Conservation (phyloP, 2,329 filamentous ascomycete genomes). For the Davidsoniella virescens region DNA sequence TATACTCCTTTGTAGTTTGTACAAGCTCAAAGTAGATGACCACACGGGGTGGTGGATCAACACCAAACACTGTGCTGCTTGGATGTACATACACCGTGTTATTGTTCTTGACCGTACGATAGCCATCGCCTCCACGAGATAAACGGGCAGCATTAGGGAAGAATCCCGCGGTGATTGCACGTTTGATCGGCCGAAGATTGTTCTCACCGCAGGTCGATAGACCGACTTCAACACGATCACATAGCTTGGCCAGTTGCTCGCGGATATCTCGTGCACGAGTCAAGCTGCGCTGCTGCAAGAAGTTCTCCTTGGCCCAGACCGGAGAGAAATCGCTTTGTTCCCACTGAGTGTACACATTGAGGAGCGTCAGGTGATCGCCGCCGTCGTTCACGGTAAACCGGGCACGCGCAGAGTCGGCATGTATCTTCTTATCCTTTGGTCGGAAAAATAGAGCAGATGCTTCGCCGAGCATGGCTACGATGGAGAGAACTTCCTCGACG, state of each 20-base stretch:
- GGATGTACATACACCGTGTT: constrained; percentile 87
- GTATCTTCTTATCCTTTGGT: constrained; percentile 92
- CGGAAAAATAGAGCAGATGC: constrained; percentile 81
- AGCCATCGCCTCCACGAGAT: constrained; percentile 69
- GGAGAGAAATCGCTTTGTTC: constrained; percentile 78
- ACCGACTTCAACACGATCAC: constrained; percentile 78
- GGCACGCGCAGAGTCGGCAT: constrained; percentile 77
- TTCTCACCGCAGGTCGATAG: constrained; percentile 50
- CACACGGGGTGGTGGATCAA: constrained; percentile 62
- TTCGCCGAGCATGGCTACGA: constrained; percentile 90
- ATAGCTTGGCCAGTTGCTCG: constrained; percentile 81
- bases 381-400: constrained; percentile 83
- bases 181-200: constrained; percentile 61
- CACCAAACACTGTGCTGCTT: constrained; percentile 61
- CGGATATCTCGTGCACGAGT: constrained; percentile 79
- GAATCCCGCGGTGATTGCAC: constrained; percentile 79
- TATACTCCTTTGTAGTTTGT: constrained; percentile 78
- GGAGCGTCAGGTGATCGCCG: constrained; percentile 72
- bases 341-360: constrained; percentile 95
- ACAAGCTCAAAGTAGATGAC: constrained; percentile 78
- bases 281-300: constrained; percentile 78
- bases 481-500: constrained; percentile 78
- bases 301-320: constrained; percentile 85
- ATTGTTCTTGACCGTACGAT: constrained; percentile 81
- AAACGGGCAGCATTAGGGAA: constrained; percentile 83